A percentile compares a stretch with the other conserved stretches of the same genome.
Evolutionary conservation across 2,329 filamentous ascomycete species (phyloP).

Genomic region (Pestalotiopsis sp.): DNA sequence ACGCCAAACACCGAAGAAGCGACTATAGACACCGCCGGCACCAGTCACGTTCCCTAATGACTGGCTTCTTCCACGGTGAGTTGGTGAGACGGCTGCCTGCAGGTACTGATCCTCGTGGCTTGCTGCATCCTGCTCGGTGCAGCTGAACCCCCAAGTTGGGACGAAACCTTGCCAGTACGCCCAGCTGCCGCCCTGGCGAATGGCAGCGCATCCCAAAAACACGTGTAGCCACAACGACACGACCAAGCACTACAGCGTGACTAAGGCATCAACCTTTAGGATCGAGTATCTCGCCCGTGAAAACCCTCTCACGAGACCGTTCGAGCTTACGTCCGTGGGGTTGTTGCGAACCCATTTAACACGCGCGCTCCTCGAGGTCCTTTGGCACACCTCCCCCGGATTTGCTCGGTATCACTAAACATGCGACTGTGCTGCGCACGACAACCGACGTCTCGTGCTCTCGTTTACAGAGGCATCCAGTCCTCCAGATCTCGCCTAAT

Average conservation of each 20-base stretch:
- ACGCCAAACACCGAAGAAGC: background rate
- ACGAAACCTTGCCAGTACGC: background rate
- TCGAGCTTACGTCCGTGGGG: background rate
- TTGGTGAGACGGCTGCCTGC: background rate
- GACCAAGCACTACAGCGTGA: background rate
- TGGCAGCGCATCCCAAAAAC: background rate
- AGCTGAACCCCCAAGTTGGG: background rate
- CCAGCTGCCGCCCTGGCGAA: background rate
- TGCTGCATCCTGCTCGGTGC: background rate
- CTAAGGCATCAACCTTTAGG: background rate
- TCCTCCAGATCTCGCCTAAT: background rate
- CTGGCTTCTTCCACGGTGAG: background rate
- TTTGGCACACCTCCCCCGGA: background rate
- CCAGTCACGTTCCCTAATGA: conserved; percentile 8
- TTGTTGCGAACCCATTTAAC: background rate
- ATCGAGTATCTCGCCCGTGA: background rate
- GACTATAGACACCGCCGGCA: background rate
- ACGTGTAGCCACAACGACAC: conserved; percentile 4
- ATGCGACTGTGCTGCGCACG: background rate
- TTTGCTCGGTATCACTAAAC: background rate
- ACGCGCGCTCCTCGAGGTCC: background rate
- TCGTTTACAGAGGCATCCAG: background rate
- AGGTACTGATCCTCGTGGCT: background rate
- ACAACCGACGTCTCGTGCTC: background rate
- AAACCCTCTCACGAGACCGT: background rate